Base-by-base conservation (phyloP, 1,284 basidiomycete genomes). In the Boletus hoseneyae region DNA sequence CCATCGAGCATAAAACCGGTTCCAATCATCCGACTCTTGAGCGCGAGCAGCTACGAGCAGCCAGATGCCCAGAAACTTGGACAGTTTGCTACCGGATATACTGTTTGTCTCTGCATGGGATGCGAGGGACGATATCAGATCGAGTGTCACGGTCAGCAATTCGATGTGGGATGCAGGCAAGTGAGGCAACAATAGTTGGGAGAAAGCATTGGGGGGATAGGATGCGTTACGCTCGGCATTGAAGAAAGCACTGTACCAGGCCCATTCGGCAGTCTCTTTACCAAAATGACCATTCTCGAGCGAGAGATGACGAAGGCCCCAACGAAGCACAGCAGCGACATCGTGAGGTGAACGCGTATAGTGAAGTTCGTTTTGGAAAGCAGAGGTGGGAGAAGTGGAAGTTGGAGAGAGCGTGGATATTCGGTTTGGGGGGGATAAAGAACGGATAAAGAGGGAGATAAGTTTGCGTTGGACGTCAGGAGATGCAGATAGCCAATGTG, bases 401-500 rank as follows among this genome's bases (percentile, higher is more conserved):
- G 74, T 69, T 45, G 80, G 70, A 70, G 80, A 69, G 67, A 78
- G 71, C 27, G 76, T 74, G 59, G 72, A 68, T 51, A 64, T 70
- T 36, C 72, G 65, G 56, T 55, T 72, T 55, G 72, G 72, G 37
- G 76, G 61, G 58, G 73, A 68, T 64, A 85, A 72, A 6, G 85
- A 85, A 55, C 77, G 78, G 55, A 90, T 73, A 67, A 83, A 89
- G 52, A 83, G 74, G 19, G 85, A 85, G 47, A 88, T 80, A 32
- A 90, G 79, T 59, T 71, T 79, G 58, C 78, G 79, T 64, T 90
- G 87, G 29, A 76, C 67, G 10, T 80, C 77, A 9, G 79, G 78
- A 15, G 84, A 87, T 15, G 87, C 74, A 38, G 86, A 84, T 61
- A 86, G 74, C 86, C 85, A 90, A 63, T 89, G 83, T 5, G 87